Base-by-base conservation (phyloP, 805 yeast genomes). In the Maudiozyma pseudohumilis region DNA sequence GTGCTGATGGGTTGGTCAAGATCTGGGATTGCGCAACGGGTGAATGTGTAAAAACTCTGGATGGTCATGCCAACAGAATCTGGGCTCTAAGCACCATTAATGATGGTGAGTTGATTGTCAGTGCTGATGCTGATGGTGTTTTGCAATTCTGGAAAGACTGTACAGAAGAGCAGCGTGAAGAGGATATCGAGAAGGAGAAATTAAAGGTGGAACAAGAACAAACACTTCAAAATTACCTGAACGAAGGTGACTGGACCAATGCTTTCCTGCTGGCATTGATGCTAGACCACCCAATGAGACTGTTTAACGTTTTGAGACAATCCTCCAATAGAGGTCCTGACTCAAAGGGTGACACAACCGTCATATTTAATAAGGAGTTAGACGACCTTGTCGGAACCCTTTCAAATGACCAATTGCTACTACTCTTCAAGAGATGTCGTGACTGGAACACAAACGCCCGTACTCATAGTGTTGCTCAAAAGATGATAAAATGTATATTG, bases 51-150 rank as follows among this genome's bases (percentile, higher is more conserved):
- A 76, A 79, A 40, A 89, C 97, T 0, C 68, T 88, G 34, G 97
- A 89, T 61, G 94, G 85, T 52, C 99, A 92, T 56, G 85, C 78
- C 43, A 92, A 89, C 59, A 77, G 95, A 63, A 85, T 92, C 35
- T 92, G 98, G 99, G 83, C 96, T 0, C 59, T 92, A 38, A 76
- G 81, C 39, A 65, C 71, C 1, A 69, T 74, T 42, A 63, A 74
- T 25, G 82, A 79, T 48, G 89, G 94, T 19, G 71, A 70, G 13
- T 70, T 71, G 40, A 69, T 92, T 40, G 74, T 85, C 0, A 75
- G 84, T 41, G 97, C 96, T 0, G 97, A 92, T 60, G 96, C 96
- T 1, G 97, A 92, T 60, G 95, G 96, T 39, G 79, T 85, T 19
- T 73, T 92, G 46, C 81, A 85, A 35, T 67, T 85, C 29, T 92